Percentiles rank a stretch among this genome's conserved stretches.
Conservation (phyloP, 305 asterid genomes). For the Fraxinus sp. region DNA sequence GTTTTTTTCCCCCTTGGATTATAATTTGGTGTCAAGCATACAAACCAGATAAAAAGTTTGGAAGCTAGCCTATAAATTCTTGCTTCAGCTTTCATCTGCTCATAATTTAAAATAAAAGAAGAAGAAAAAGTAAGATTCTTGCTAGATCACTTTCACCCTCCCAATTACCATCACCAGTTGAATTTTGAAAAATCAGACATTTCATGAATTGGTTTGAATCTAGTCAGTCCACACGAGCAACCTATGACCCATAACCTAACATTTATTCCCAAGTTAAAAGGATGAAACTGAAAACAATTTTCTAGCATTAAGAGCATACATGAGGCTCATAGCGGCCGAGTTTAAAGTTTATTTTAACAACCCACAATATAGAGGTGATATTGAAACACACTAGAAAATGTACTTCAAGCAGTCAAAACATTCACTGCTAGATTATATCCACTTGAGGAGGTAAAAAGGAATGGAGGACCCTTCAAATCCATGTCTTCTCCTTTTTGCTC, state of each 20-base stretch:
- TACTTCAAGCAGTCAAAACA: not conserved
- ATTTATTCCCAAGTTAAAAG: not conserved
- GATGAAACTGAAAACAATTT: not conserved
- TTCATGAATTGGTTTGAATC: not conserved
- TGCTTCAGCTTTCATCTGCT: slow-evolving; percentile 21
- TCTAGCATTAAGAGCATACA: not conserved
- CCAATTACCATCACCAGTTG: not conserved
- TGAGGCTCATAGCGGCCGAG: not conserved
- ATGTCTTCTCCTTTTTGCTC: not conserved
- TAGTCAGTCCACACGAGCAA: not conserved
- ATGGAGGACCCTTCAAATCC: not conserved
- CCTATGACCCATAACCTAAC: not conserved
- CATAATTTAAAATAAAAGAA: not conserved
- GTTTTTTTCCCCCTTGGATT: slow-evolving; percentile 17
- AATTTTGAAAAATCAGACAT: not conserved
- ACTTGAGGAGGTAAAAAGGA: not conserved
- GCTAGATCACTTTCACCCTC: not conserved
- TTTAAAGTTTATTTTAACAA: not conserved
- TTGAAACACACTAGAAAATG: not conserved
- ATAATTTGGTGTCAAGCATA: slow-evolving; percentile 22
- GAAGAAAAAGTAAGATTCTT: slow-evolving; percentile 5
- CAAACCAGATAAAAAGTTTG: slow-evolving; percentile 18
- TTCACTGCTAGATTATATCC: not conserved
- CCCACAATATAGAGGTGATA: not conserved
- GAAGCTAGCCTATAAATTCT: slow-evolving; percentile 27